These are phyloP conservation scores for Stipa capillata DNA, from an alignment of 176 grass and related monocot genomes.

Conservation along the genomic window DNA sequence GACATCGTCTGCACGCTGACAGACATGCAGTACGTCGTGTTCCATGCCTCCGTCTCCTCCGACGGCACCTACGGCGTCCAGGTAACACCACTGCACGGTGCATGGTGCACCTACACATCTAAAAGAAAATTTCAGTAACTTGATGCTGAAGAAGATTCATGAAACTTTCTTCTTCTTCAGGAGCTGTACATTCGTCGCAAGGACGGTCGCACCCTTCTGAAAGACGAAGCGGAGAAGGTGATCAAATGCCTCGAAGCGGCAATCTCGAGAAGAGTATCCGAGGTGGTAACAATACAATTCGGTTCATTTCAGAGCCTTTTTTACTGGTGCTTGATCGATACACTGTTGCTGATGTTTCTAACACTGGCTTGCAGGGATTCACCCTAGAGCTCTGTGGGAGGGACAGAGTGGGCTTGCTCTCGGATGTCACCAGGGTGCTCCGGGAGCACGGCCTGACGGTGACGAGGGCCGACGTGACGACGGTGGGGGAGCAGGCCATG, in stretches of 20 bases:
- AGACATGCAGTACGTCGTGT: conserved; percentile 93
- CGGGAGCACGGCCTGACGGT: conserved; percentile 69
- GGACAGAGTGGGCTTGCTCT: conserved; percentile 81
- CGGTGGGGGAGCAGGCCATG: conserved; percentile 52
- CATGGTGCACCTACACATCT: too few species aligned
- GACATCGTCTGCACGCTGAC: conserved; percentile 98
- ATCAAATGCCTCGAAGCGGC: conserved; percentile 90
- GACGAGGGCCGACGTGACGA: conserved; percentile 63
- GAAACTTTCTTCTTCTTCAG: background rate
- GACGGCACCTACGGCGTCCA: conserved; percentile 61
- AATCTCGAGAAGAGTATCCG: conserved; percentile 86
- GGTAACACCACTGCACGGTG: conserved; percentile 13
- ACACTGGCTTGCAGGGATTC: conserved; percentile 47
- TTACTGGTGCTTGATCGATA: background rate
- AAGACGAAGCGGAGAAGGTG: conserved; percentile 68
- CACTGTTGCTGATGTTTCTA: background rate
- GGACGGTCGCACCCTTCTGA: conserved; percentile 58
- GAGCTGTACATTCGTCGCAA: conserved; percentile 89
- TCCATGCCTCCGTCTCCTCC: conserved; percentile 83
- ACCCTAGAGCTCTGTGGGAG: conserved; percentile 83
- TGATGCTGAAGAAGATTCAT: too few species aligned
- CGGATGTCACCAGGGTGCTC: conserved; percentile 68
- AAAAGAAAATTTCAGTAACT: background rate
- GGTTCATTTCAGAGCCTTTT: background rate
- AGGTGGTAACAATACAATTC: conserved; percentile 33